Conservation (phyloP, 305 asterid species). For the Plantago lanceolata region DNA sequence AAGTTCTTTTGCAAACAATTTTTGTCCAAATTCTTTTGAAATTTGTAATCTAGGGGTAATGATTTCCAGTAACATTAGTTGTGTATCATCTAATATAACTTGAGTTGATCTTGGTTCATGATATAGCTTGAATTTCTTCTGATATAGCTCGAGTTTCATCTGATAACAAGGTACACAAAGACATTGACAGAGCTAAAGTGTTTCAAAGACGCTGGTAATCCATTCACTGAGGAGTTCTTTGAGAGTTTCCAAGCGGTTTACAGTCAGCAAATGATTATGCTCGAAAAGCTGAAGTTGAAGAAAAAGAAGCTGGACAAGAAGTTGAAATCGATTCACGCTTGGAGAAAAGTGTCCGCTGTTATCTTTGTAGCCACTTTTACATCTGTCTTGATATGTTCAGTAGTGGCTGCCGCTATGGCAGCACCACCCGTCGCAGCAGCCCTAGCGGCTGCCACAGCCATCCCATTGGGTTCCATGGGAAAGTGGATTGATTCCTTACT, state of each 20-base stretch:
- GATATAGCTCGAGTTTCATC: neutral
- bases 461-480: constrained; percentile 31
- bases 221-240: constrained; percentile 40
- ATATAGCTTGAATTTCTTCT: neutral
- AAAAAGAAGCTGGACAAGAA: constrained; percentile 45
- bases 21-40: too few species aligned
- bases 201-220: constrained; percentile 38
- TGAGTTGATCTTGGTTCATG: too few species aligned
- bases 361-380: constrained; percentile 46
- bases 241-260: constrained; percentile 34
- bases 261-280: constrained; percentile 35
- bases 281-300: constrained; percentile 34
- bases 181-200: constrained; percentile 38
- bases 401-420: constrained; percentile 51
- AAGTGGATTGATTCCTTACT: constrained; percentile 26
- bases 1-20: too few species aligned
- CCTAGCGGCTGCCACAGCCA: constrained; percentile 27
- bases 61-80: neutral
- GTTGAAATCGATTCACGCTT: constrained; percentile 25
- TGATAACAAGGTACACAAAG: constrained; percentile 19
- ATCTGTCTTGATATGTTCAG: constrained; percentile 43
- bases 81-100: too few species aligned
- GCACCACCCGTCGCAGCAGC: constrained; percentile 31
- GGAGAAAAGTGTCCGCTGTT: constrained; percentile 41
- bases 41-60: neutral